Evolutionary conservation across 2,329 filamentous ascomycete species (phyloP).

Genomic region (Aureobasidium pullulans): DNA sequence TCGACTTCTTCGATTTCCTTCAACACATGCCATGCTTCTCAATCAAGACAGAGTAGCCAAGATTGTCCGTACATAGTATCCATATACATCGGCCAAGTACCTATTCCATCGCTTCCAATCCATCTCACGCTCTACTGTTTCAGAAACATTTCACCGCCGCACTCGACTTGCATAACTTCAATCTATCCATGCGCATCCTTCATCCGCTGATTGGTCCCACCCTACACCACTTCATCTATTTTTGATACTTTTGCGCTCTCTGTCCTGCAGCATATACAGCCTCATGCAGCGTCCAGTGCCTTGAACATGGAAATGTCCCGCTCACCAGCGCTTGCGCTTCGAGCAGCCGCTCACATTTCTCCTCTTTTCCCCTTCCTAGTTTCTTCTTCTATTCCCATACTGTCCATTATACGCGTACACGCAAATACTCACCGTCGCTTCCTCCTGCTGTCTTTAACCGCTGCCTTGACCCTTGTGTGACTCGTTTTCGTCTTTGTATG

Average conservation of each 20-base stretch:
- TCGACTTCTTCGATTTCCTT: neutral
- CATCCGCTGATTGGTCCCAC: conserved; percentile 1
- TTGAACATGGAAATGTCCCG: neutral
- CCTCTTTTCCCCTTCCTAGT: neutral
- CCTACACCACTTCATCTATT: conserved; percentile 3
- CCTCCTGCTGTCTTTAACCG: neutral
- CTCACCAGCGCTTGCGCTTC: neutral
- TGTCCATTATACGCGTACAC: neutral
- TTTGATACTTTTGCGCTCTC: neutral
- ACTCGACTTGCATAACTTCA: neutral
- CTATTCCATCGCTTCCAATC: neutral
- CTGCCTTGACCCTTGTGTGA: neutral
- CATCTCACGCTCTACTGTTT: neutral
- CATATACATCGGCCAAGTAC: neutral
- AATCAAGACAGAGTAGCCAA: too few relatives aligned
- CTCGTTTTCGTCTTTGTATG: neutral
- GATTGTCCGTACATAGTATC: too few relatives aligned
- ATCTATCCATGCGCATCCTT: conserved; percentile 5
- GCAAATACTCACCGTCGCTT: neutral
- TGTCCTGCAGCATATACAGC: neutral
- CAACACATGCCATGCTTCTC: neutral
- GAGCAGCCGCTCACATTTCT: neutral
- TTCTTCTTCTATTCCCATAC: neutral
- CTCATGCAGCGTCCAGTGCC: neutral
- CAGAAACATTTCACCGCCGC: conserved; percentile 5